Evolutionary conservation across 2,329 filamentous ascomycete genomes (phyloP).

Genomic region (Dactylellina sp.): DNA sequence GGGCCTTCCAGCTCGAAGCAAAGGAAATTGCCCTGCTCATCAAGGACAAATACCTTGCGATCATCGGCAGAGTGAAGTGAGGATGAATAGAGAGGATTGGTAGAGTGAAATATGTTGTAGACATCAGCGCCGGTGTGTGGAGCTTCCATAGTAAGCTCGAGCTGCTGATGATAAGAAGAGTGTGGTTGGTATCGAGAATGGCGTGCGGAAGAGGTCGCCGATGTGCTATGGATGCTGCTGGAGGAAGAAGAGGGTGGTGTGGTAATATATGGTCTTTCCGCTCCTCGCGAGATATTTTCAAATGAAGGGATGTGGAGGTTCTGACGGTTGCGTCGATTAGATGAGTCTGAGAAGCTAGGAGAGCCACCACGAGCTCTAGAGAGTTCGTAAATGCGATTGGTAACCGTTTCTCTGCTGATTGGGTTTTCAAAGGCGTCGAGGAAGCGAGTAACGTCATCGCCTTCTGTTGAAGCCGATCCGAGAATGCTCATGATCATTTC

Average conservation of each 20-base stretch:
- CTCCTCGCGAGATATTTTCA: constrained; percentile 22
- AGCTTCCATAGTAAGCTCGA: constrained; percentile 8
- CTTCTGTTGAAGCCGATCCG: constrained; percentile 21
- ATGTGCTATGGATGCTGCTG: constrained; percentile 25
- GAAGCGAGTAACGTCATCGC: constrained; percentile 49
- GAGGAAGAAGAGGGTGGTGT: constrained; percentile 21
- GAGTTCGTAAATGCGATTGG: constrained; percentile 27
- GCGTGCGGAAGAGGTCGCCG: constrained; percentile 34
- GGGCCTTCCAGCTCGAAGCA: constrained; percentile 29
- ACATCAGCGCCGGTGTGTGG: not conserved
- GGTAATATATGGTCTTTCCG: not conserved
- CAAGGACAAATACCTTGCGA: constrained; percentile 25
- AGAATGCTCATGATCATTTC: constrained; percentile 51
- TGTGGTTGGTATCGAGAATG: constrained; percentile 1
- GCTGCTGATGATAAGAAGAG: not conserved
- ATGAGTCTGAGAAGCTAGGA: not conserved
- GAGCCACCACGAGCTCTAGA: constrained; percentile 26
- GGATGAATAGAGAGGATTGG: not conserved
- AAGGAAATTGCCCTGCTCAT: constrained; percentile 23
- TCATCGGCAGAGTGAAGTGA: not conserved
- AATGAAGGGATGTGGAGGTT: constrained; percentile 19
- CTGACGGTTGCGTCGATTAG: constrained; percentile 17
- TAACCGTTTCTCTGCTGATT: constrained; percentile 19
- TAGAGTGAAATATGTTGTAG: not conserved
- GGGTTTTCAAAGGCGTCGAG: constrained; percentile 31